Evolutionary conservation across 73 alveolate species (phyloP).

Genomic region (Paramecium sexaurelia): DNA sequence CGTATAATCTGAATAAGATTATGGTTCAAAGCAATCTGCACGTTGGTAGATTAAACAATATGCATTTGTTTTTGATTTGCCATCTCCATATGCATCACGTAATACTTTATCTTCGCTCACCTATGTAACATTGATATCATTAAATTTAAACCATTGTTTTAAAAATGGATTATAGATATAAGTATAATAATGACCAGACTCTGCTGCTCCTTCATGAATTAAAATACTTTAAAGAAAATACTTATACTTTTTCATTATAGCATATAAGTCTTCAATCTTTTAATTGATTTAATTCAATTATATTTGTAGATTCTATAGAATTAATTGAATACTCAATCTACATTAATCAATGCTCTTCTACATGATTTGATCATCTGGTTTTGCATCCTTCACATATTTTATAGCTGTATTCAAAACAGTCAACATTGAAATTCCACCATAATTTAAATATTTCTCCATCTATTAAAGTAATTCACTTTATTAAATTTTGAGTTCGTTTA

Average conservation of each 20-base stretch:
- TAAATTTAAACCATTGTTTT: conserved; percentile 75
- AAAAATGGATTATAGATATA: conserved; percentile 71
- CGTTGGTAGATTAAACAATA: conserved; percentile 18
- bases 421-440: not conserved
- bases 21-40: not conserved
- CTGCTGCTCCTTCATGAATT: conserved; percentile 85
- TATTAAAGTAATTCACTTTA: not conserved
- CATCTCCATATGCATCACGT: conserved; percentile 66
- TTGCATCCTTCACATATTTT: not conserved
- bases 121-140: conserved; percentile 79
- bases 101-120: conserved; percentile 73
- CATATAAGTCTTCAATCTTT: conserved; percentile 25
- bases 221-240: conserved; percentile 73
- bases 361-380: not conserved
- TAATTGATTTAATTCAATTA: not conserved
- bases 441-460: not conserved
- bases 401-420: not conserved
- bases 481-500: not conserved
- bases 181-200: conserved; percentile 87
- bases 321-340: not conserved
- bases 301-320: not conserved
- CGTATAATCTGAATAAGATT: conserved; percentile 14
- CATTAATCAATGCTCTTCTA: not conserved
- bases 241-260: conserved; percentile 44
- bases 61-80: conserved; percentile 51